Evolutionary conservation across 2,329 filamentous ascomycete genomes (phyloP).

Genomic region (Talaromyces sp.): DNA sequence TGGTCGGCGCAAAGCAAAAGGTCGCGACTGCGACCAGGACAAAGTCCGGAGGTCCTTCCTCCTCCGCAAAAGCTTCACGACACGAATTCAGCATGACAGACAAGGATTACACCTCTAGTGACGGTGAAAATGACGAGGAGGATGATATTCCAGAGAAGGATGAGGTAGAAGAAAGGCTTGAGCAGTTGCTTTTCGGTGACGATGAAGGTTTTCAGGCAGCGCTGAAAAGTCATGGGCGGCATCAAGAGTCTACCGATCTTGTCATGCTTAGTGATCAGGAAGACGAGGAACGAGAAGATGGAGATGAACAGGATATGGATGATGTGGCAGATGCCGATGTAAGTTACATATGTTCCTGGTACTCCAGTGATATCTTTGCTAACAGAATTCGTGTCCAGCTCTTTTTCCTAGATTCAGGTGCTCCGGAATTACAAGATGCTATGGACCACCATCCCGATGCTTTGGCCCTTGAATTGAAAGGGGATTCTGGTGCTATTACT

Average conservation of each 20-base stretch:
- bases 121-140: conserved; percentile 22
- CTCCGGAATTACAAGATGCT: conserved; percentile 36
- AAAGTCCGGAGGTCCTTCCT: conserved; percentile 20
- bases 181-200: conserved; percentile 83
- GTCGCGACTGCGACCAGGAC: conserved; percentile 20
- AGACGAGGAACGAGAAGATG: conserved; percentile 32
- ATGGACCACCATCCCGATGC: conserved; percentile 31
- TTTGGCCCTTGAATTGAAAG: conserved; percentile 33
- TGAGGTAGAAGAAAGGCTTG: conserved; percentile 76
- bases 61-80: conserved; percentile 16
- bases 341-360: conserved; percentile 22
- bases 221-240: conserved; percentile 54
- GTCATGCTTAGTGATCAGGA: conserved; percentile 29
- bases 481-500: conserved; percentile 5
- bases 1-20: conserved; percentile 27
- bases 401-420: conserved; percentile 74
- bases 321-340: conserved; percentile 69
- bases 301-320: conserved; percentile 52
- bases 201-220: conserved; percentile 73
- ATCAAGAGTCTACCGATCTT: conserved; percentile 37
- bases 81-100: conserved; percentile 21
- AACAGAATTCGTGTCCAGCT: conserved; percentile 43
- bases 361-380: not conserved
- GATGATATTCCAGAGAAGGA: conserved; percentile 60
- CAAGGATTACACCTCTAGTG: conserved; percentile 20